Percentiles rank a stretch among this genome's conserved stretches.
Conservation (phyloP, 2,329 filamentous ascomycete genomes). For the Fusarium anguioides region DNA sequence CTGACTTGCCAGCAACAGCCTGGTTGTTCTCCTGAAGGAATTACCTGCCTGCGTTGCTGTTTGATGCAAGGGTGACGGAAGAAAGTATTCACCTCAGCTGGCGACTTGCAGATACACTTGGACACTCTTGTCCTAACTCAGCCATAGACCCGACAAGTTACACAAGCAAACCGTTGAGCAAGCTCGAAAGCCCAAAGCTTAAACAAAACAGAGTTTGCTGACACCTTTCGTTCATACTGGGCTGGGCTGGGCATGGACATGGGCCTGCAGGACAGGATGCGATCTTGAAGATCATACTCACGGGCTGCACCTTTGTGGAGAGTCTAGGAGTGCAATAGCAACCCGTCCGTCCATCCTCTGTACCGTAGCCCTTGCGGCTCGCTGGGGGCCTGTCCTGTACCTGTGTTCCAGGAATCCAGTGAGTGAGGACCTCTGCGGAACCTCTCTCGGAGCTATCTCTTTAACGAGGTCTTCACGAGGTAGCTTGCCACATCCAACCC, state of each 20-base stretch:
- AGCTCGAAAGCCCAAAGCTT: not conserved
- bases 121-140: not conserved
- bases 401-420: not conserved
- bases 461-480: constrained; percentile 11
- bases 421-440: constrained; percentile 10
- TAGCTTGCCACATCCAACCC: constrained; percentile 26
- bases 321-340: constrained; percentile 9
- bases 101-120: constrained; percentile 10
- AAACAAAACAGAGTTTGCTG: not conserved
- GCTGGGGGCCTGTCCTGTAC: constrained; percentile 4
- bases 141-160: not conserved
- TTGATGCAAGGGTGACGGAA: constrained; percentile 8
- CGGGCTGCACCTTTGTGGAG: constrained; percentile 11
- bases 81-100: constrained; percentile 6
- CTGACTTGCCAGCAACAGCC: no score
- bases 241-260: not conserved
- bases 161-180: not conserved
- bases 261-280: no score
- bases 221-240: no score
- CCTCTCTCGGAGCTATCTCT: constrained; percentile 35
- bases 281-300: constrained; percentile 26
- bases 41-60: not conserved
- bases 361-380: constrained; percentile 13
- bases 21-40: no score
- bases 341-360: not conserved